Base-by-base conservation (phyloP, 106 monocot genomes). In the Chionographis japonica region DNA sequence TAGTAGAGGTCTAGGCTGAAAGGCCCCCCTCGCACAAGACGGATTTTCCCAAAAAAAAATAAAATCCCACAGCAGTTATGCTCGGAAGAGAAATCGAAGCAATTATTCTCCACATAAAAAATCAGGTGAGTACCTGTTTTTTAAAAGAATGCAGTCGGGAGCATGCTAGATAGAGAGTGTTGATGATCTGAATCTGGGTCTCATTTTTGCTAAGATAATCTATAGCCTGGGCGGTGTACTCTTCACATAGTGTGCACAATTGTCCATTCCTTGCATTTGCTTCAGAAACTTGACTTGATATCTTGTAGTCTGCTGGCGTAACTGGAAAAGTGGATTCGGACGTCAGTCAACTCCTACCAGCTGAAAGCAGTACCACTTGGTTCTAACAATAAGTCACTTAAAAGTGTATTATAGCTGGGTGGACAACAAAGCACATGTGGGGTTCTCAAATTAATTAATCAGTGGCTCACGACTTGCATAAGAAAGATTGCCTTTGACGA, bases 221-320 rank as follows among this genome's bases (percentile, higher is more conserved):
- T 54, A 80, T 19, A 17, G 80, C 82, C 63, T 85, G 68, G 63
- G 75, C 18, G 9, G 87, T 71, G 54, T 75, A 83, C 12, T 94
- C 75, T 60, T 90, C 77, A 65, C 94, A 94, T 38, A 72, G 35
- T 43, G 64, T 65, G 80, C 90, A 94, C 27, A 79, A 4, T 60
- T 76, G 54, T 62, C 72, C 59, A 43, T 73, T 75, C 59, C 52
- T 84, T 68, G 15, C 15, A 54, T 41, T 58, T 62, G 11, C 41
- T 35, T 65, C 27, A 49, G 61, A 61, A 37, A 43, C 64, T 63
- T 73, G 71, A 64, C 7, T 77, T 63, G 13, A 17, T 43, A 60
- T 54, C 12, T 52, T 40, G 16, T 16, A 40, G 56, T 35, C 70
- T 61, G 50, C 42, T 39, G 50, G 20, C 15, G 50, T 53, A 60